Conservation (phyloP, 805 yeast species). For the Diddensiella transvaalensis region DNA sequence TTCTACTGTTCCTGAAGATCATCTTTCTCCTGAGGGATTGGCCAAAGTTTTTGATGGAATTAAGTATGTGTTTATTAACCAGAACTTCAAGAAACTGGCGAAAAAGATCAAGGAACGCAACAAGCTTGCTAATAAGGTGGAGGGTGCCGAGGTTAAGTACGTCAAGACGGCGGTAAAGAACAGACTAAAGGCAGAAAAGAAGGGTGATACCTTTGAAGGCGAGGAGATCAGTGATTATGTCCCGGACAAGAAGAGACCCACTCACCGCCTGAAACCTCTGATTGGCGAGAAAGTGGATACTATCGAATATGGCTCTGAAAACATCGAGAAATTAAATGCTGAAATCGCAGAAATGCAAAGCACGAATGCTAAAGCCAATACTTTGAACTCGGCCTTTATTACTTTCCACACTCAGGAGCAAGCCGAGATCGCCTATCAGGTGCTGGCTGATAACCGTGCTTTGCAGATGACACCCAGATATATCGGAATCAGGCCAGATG, state of each 20-base stretch:
- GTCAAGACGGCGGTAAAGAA: conserved; percentile 62
- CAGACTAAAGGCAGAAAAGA: conserved; percentile 62
- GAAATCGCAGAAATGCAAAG: conserved; percentile 60
- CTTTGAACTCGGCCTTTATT: conserved; percentile 80
- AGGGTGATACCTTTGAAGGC: conserved; percentile 39
- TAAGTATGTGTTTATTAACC: conserved; percentile 72
- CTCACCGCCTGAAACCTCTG: conserved; percentile 65
- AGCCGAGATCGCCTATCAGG: conserved; percentile 83
- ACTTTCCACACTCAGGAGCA: conserved; percentile 83
- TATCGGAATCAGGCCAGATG: conserved; percentile 73
- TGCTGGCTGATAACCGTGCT: conserved; percentile 50
- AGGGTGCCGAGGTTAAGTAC: conserved; percentile 57
- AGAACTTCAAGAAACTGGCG: conserved; percentile 55
- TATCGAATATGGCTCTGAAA: conserved; percentile 64
- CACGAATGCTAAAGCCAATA: conserved; percentile 49
- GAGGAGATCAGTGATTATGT: conserved; percentile 44
- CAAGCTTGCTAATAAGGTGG: conserved; percentile 57
- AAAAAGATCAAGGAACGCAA: conserved; percentile 58
- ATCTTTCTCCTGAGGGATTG: conserved; percentile 68
- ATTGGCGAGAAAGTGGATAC: conserved; percentile 85
- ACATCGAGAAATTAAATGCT: conserved; percentile 63
- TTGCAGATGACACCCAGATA: conserved; percentile 44
- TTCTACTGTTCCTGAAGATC: conserved; percentile 76
- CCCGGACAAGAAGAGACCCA: conserved; percentile 73
- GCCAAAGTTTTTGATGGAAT: conserved; percentile 78